These are phyloP conservation scores for Aspergillus sp. DNA, from an alignment of 2,329 filamentous ascomycete species.

Conservation along the genomic window DNA sequence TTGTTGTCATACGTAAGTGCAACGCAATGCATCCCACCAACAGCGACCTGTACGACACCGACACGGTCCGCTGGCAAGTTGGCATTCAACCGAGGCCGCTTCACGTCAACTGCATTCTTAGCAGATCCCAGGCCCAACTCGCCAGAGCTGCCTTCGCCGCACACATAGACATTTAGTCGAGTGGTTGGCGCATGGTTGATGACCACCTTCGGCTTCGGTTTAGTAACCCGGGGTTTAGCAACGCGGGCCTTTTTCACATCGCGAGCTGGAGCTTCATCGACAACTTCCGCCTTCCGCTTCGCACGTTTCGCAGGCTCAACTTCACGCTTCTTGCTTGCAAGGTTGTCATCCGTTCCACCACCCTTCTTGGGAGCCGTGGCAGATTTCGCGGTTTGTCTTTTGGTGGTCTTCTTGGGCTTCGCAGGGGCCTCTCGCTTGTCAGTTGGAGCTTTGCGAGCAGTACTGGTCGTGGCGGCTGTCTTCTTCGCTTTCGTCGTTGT, in stretches of 20 bases:
- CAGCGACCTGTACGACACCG: constrained; percentile 72
- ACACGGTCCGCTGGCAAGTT: constrained; percentile 59
- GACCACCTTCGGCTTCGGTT: constrained; percentile 41
- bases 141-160: constrained; percentile 76
- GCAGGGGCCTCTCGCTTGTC: constrained; percentile 16
- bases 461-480: constrained; percentile 25
- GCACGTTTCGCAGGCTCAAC: constrained; percentile 21
- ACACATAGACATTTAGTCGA: constrained; percentile 72
- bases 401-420: constrained; percentile 23
- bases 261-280: constrained; percentile 29
- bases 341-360: constrained; percentile 26
- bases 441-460: constrained; percentile 25
- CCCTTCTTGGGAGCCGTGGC: constrained; percentile 23
- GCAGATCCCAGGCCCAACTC: constrained; percentile 76
- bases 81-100: constrained; percentile 70
- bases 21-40: constrained; percentile 79
- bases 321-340: constrained; percentile 22
- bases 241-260: constrained; percentile 36
- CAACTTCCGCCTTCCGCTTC: constrained; percentile 40
- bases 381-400: constrained; percentile 21
- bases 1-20: constrained; percentile 78
- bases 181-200: constrained; percentile 64
- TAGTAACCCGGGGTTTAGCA: constrained; percentile 31
- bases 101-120: constrained; percentile 69
- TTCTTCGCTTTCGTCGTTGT: constrained; percentile 28